Base-by-base conservation (phyloP, 2,329 filamentous ascomycete genomes). In the Cercospora brassicicola region DNA sequence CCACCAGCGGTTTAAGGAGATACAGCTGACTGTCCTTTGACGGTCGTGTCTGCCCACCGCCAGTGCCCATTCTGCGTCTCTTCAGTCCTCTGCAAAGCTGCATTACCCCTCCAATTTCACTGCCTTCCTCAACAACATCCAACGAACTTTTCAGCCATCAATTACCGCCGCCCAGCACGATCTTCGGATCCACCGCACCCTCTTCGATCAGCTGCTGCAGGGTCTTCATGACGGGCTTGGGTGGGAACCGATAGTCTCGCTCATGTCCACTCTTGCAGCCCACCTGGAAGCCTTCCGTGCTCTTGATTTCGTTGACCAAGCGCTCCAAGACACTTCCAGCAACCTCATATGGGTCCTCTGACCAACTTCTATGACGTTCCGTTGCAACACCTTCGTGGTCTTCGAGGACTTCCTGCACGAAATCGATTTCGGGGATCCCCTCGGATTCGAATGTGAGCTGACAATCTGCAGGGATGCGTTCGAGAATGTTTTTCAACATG, bases 401-500 rank as follows among this genome's bases (percentile, higher is more conserved):
- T 11, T 55, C 66, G 11, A 69, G 59, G 6, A 66, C 31, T 45
- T 62, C 64, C 56, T 69, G 48, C 30, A 69, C 67, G 48, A 66
- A 67, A 9, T 67, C 63, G 28, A 62, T 55, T 64, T 72, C 71
- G 15, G 64, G 65, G 3, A 64, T 64, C 20, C 39, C 59, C 31
- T 62, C 45, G 5, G 65, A 55, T 4, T 67, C 71, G 39, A 68
- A 69, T 11, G 65, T 33, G 18, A 72, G 13, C 59, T 67, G 45
- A 56, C 69, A 71, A 8, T 62, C 31, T 7, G 56, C 62, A 11
- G 71, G 71, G n/a, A 72, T 59, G 20, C 71, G 69, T 55, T 72
- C 72, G 79, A 70, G 65, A 48, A 71, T 66, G 13, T 72, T 65
- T 15, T 45, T 48, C 5, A 73, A 65, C 18, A 73, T 62, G 18